Evolutionary conservation across 2,329 filamentous ascomycete genomes (phyloP).

Genomic region (Ophiocordyceps robertsii): DNA sequence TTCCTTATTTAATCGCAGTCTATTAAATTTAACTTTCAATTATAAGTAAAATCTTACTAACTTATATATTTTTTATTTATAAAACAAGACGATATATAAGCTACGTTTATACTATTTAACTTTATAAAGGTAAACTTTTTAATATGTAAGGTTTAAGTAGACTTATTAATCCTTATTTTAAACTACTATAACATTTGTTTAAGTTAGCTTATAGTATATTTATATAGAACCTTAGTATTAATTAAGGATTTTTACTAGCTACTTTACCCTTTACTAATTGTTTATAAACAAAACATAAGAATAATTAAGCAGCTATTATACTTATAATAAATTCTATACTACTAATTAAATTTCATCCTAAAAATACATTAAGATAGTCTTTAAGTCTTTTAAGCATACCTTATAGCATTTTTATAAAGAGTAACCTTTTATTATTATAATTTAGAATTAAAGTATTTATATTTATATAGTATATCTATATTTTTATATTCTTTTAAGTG

Average conservation of each 20-base stretch:
- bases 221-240: not conserved
- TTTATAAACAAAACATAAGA: not conserved
- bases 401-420: not conserved
- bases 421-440: not conserved
- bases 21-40: not conserved
- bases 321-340: not conserved
- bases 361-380: not conserved
- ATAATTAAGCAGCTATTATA: not conserved
- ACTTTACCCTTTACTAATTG: not conserved
- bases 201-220: not conserved
- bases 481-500: not conserved
- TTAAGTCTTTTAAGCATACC: not conserved
- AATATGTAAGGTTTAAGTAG: not conserved
- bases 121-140: not conserved
- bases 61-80: too few species aligned
- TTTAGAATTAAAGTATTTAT: not conserved
- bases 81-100: not conserved
- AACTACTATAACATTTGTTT: not conserved
- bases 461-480: not conserved
- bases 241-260: not conserved
- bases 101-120: not conserved
- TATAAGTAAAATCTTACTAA: not conserved
- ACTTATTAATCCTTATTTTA: not conserved
- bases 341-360: constrained; percentile 1
- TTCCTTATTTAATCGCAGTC: not conserved